Evolutionary conservation across 768 basidiomycete genomes (phyloP).

Genomic region (Leccinum ochraceum): DNA sequence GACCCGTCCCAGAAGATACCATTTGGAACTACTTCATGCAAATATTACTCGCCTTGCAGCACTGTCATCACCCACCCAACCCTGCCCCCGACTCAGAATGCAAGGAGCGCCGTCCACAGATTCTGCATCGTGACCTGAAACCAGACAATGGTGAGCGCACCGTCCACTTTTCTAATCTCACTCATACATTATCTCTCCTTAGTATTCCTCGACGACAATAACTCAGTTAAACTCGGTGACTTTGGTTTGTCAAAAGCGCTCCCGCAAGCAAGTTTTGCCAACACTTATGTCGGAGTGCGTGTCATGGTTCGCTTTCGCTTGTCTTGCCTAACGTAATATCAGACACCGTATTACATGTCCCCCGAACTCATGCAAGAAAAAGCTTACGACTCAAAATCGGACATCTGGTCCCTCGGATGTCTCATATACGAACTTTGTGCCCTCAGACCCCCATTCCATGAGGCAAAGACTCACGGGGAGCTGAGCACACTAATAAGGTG

Average conservation of each 20-base stretch:
- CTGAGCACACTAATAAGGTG: slow-evolving; percentile 80
- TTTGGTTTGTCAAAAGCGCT: slow-evolving; percentile 96
- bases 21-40: slow-evolving; percentile 98
- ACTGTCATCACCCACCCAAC: slow-evolving; percentile 84
- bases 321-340: neutral
- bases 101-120: slow-evolving; percentile 64
- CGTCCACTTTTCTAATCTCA: neutral
- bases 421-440: slow-evolving; percentile 96
- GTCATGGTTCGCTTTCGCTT: neutral
- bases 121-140: slow-evolving; percentile 94
- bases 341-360: slow-evolving; percentile 99
- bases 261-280: slow-evolving; percentile 84
- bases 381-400: slow-evolving; percentile 95
- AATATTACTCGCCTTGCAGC: slow-evolving; percentile 82
- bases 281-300: slow-evolving; percentile 94
- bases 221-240: slow-evolving; percentile 94
- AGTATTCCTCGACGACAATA: slow-evolving; percentile 89
- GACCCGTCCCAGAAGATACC: slow-evolving; percentile 85
- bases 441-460: slow-evolving; percentile 89
- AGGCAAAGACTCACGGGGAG: slow-evolving; percentile 87
- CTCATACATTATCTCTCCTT: neutral
- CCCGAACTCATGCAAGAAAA: slow-evolving; percentile 98
- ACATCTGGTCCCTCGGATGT: slow-evolving; percentile 68
- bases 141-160: slow-evolving; percentile 85
- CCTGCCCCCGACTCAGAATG: slow-evolving; percentile 39